phyloP scores from a whole-genome alignment of 2,329 filamentous ascomycete genomes.

The Shiraia sp. region DNA sequence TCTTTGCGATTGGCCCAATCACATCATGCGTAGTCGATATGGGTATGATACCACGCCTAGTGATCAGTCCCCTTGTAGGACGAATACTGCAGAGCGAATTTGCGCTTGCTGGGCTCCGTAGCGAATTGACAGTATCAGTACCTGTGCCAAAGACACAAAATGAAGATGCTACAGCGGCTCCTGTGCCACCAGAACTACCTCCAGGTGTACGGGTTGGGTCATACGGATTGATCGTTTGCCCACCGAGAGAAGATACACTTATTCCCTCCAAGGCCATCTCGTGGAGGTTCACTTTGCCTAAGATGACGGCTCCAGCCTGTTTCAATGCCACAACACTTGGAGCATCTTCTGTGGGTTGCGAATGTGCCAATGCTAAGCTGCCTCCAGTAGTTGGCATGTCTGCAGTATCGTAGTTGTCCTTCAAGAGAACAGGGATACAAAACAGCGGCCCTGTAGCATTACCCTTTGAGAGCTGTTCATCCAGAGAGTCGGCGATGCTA shows the following conservation, averaged over 20 bases:
- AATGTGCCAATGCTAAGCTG: slow-evolving; percentile 54
- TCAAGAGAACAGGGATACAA: slow-evolving; percentile 65
- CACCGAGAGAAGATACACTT: slow-evolving; percentile 64
- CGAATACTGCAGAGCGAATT: slow-evolving; percentile 64
- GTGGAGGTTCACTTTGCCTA: slow-evolving; percentile 64
- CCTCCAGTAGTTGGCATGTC: slow-evolving; percentile 63
- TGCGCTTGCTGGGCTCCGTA: slow-evolving; percentile 63
- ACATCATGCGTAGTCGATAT: slow-evolving; percentile 62
- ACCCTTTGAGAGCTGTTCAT: slow-evolving; percentile 51
- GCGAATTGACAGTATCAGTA: slow-evolving; percentile 65
- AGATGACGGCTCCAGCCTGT: slow-evolving; percentile 57
- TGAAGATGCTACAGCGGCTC: slow-evolving; percentile 61
- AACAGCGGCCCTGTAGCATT: slow-evolving; percentile 60
- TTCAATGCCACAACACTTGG: slow-evolving; percentile 55
- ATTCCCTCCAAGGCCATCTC: slow-evolving; percentile 68
- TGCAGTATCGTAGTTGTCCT: slow-evolving; percentile 65
- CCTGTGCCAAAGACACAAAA: slow-evolving; percentile 63
- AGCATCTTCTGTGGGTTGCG: slow-evolving; percentile 54
- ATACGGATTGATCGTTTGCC: slow-evolving; percentile 69
- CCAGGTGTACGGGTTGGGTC: slow-evolving; percentile 67
- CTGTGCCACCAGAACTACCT: slow-evolving; percentile 66
- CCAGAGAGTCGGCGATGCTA: slow-evolving; percentile 54
- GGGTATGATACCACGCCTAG: slow-evolving; percentile 57
- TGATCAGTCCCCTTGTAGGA: slow-evolving; percentile 59
- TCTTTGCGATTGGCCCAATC: slow-evolving; percentile 59